Evolutionary conservation across 108 stramenopile genomes (phyloP), one percentile per base, ranked within the genome.

Genomic region (Discostella pseudostelligera): DNA sequence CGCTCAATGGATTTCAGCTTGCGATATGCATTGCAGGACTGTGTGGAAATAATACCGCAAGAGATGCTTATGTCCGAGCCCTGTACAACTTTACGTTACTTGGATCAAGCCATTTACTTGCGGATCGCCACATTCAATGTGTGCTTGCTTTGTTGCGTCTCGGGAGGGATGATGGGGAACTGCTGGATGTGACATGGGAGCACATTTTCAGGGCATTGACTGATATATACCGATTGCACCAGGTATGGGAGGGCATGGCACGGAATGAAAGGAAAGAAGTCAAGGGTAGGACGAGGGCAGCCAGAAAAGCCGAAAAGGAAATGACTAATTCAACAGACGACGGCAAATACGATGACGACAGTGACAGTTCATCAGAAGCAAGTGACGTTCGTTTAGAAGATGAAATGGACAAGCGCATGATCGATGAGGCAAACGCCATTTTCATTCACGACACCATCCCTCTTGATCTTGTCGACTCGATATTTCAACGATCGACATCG

Each of bases 11-110:
- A 16, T 92, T 97, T 65, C 78, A 79, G 25, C 84, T 86, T 65
- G 90, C 92, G 8, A 91, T 96, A 39, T 78, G 87, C 43, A 89
- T 88, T 16, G 93, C 95, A 19, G 92, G 93, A 39, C 80, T 87
- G 20, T 87, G 91, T 57, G 88, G 91, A 2, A 89, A 93, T 50
- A 77, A 84, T 12, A 81, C 84, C 0, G 97, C 97, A 16, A 80
- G 97, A 16, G 87, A 93, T 72, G 86, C 97, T 1, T 95, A 92
- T 56, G 81, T 98, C 55, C 82, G 89, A 54, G 93, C 97, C 14
- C 67, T 99, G 22, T 75, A 79, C 49, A 87, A 95, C 48, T 99
- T 97, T 66, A 95, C 98, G 2, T 82, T 80, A n/a, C 76, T 93
- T 46, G 90, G 90, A 24, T 88, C 94, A 43, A 82, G 88, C 37